phyloP scores from a whole-genome alignment of 306 rosid species.

The Lablab purpureus region DNA sequence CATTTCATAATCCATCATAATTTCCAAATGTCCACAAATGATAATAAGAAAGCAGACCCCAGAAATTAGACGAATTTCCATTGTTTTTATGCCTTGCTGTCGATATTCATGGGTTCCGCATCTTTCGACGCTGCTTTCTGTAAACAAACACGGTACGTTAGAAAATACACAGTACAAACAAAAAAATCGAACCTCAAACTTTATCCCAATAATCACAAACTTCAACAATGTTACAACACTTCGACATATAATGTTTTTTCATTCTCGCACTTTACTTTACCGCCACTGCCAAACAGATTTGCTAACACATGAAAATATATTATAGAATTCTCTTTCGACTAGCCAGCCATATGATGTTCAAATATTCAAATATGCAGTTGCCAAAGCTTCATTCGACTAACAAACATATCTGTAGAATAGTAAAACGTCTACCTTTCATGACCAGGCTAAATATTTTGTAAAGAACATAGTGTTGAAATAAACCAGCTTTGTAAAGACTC shows the following conservation, averaged over 20 bases:
- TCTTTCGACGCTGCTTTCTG: conserved; percentile 34
- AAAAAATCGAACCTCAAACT: neutral
- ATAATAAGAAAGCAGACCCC: conserved; percentile 6
- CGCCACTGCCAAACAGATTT: neutral
- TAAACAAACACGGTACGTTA: neutral
- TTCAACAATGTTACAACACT: neutral
- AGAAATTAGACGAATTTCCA: neutral
- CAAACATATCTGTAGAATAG: neutral
- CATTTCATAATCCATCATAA: conserved; percentile 24
- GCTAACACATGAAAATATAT: neutral
- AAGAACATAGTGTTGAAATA: too few relatives aligned
- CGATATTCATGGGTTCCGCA: conserved; percentile 38
- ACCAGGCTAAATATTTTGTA: too few relatives aligned
- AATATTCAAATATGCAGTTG: neutral
- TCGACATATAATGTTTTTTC: neutral
- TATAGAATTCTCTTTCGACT: too few relatives aligned
- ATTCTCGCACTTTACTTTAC: neutral
- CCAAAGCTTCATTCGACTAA: neutral
- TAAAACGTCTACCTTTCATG: neutral
- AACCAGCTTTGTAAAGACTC: too few relatives aligned
- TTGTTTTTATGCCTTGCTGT: conserved; percentile 41
- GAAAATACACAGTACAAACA: neutral
- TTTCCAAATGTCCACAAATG: conserved; percentile 1
- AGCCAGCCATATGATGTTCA: too few relatives aligned
- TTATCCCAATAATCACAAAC: neutral